Evolutionary conservation across 306 rosid species (phyloP).

Genomic region (Malus sieversii): DNA sequence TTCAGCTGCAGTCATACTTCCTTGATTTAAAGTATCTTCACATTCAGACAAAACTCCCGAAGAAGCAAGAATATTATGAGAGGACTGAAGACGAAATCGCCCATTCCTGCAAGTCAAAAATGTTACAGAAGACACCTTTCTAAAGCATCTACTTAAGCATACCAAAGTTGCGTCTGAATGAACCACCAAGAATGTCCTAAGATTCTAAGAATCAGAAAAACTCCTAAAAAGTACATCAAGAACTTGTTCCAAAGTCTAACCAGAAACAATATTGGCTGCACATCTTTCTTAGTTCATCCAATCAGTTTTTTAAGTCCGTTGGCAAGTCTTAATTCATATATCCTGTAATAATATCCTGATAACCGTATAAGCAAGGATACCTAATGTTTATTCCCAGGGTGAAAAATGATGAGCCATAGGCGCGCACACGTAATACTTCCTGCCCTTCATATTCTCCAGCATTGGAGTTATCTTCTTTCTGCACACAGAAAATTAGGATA

Average conservation of each 20-base stretch:
- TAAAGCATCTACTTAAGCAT: neutral
- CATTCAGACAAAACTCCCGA: slow-evolving; percentile 52
- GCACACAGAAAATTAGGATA: slow-evolving; percentile 22
- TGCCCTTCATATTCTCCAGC: slow-evolving; percentile 59
- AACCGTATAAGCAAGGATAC: slow-evolving; percentile 28
- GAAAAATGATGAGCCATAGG: slow-evolving; percentile 79
- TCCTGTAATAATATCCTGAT: neutral
- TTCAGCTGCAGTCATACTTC: slow-evolving; percentile 77
- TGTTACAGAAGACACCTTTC: slow-evolving; percentile 9
- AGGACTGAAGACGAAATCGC: slow-evolving; percentile 81
- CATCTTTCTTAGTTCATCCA: neutral
- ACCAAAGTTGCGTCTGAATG: neutral
- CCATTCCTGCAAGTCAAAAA: slow-evolving; percentile 66
- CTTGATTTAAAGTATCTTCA: slow-evolving; percentile 95
- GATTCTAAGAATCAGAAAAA: neutral
- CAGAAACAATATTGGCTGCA: neutral
- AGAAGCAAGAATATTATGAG: slow-evolving; percentile 56
- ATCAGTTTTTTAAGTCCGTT: neutral
- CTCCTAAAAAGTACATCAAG: neutral
- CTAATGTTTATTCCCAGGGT: slow-evolving; percentile 86
- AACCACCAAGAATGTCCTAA: neutral
- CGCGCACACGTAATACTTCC: slow-evolving; percentile 79
- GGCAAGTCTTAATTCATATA: neutral
- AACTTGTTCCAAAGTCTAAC: neutral
- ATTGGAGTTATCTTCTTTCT: slow-evolving; percentile 49